phyloP scores from a whole-genome alignment of 768 basidiomycete genomes.

The Mycena sanguinolenta region DNA sequence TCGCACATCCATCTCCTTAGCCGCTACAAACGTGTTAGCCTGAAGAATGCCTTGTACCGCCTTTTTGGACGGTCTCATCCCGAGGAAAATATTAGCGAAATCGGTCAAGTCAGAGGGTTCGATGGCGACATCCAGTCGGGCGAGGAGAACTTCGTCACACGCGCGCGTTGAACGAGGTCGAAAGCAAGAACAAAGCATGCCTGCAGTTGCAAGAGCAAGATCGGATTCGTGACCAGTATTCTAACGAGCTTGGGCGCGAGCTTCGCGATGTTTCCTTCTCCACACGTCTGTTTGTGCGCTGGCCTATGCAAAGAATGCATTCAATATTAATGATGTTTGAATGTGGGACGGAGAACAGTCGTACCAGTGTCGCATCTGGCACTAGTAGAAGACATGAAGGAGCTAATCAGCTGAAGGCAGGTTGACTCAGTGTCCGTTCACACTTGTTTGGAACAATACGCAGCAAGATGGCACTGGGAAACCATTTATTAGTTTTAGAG shows the following conservation, averaged over 20 bases:
- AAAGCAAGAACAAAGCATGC: neutral
- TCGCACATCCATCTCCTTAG: no score
- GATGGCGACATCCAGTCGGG: neutral
- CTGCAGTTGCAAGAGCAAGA: neutral
- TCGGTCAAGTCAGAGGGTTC: neutral
- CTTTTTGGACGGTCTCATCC: neutral
- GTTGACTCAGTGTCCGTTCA: neutral
- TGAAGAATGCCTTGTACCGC: no score
- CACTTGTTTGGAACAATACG: neutral
- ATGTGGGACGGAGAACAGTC: neutral
- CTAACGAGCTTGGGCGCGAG: neutral
- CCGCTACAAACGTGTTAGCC: no score
- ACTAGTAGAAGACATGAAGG: neutral
- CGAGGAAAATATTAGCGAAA: neutral
- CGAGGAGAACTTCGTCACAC: neutral
- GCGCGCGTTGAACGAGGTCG: neutral
- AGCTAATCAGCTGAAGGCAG: neutral
- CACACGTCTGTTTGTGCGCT: neutral
- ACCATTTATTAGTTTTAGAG: neutral
- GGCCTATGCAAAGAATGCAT: neutral
- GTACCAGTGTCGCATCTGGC: neutral
- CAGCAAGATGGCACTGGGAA: neutral
- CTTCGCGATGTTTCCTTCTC: neutral
- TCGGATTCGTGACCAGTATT: neutral
- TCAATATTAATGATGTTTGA: neutral